Conservation (phyloP, 306 rosid species). For the Quercus rubra region DNA sequence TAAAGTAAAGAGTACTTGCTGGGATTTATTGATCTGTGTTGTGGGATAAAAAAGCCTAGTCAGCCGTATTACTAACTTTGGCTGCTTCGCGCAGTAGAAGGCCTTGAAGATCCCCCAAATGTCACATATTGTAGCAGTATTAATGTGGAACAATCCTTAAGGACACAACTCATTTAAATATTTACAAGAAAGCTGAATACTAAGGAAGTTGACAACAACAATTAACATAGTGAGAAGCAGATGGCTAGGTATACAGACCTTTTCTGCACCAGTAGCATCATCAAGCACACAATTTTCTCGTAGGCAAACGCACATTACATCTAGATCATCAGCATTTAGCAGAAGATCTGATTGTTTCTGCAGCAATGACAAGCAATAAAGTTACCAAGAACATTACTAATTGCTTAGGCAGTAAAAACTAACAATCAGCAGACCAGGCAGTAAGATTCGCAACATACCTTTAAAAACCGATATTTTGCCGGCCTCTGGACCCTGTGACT, state of each 20-base stretch:
- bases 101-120: no score
- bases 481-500: slow-evolving; percentile 90
- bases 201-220: background rate
- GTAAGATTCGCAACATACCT: slow-evolving; percentile 37
- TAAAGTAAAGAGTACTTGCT: no score
- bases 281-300: slow-evolving; percentile 98
- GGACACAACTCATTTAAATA: background rate
- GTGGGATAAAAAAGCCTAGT: no score
- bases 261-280: slow-evolving; percentile 97
- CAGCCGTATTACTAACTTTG: no score
- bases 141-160: background rate
- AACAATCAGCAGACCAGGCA: slow-evolving; percentile 2
- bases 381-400: slow-evolving; percentile 18
- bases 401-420: slow-evolving; percentile 12
- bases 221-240: slow-evolving; percentile 13
- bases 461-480: slow-evolving; percentile 86
- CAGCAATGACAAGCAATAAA: slow-evolving; percentile 21
- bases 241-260: slow-evolving; percentile 43
- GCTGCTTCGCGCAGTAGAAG: no score
- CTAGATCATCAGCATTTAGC: slow-evolving; percentile 96
- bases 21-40: no score
- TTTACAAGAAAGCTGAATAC: background rate
- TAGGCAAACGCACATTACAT: slow-evolving; percentile 98
- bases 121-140: background rate
- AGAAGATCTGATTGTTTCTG: slow-evolving; percentile 99